Percentiles rank a stretch among this genome's conserved stretches.
These are phyloP conservation scores for Botrytis deweyae DNA, from an alignment of 2,329 filamentous ascomycete genomes.

Conservation along the genomic window DNA sequence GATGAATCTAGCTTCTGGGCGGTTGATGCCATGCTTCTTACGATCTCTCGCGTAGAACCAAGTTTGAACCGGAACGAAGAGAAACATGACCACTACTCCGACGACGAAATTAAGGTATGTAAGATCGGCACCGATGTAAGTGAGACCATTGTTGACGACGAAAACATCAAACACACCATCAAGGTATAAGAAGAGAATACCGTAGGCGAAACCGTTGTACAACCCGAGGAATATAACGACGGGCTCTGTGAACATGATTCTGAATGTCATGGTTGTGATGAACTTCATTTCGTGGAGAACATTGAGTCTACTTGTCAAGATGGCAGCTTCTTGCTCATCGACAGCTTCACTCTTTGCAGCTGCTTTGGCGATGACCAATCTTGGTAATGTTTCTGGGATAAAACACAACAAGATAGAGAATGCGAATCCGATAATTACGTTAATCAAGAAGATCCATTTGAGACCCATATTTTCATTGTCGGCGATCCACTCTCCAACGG, in stretches of 20 bases:
- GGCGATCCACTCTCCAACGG: slow-evolving; percentile 40
- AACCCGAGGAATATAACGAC: slow-evolving; percentile 44
- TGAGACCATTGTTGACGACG: slow-evolving; percentile 44
- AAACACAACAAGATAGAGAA: slow-evolving; percentile 39
- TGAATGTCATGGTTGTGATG: slow-evolving; percentile 45
- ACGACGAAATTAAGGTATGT: slow-evolving; percentile 47
- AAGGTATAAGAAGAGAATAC: slow-evolving; percentile 45
- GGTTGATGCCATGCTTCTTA: slow-evolving; percentile 40
- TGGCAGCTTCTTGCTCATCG: slow-evolving; percentile 38
- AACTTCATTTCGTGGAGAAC: slow-evolving; percentile 43
- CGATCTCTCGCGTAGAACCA: slow-evolving; percentile 44
- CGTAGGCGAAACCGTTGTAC: slow-evolving; percentile 47
- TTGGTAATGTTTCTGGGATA: slow-evolving; percentile 44
- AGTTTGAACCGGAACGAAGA: slow-evolving; percentile 45
- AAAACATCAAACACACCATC: slow-evolving; percentile 47
- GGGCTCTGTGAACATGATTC: slow-evolving; percentile 45
- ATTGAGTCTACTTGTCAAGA: slow-evolving; percentile 41
- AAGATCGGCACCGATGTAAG: slow-evolving; percentile 43
- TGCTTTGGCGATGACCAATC: slow-evolving; percentile 42
- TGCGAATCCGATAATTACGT: slow-evolving; percentile 43
- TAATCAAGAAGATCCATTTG: slow-evolving; percentile 46
- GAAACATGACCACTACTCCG: slow-evolving; percentile 44
- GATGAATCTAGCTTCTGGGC: slow-evolving; percentile 46
- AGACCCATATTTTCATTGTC: slow-evolving; percentile 42
- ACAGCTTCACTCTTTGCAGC: slow-evolving; percentile 38